These are phyloP conservation scores for Leptomonas seymouri DNA, from an alignment of 208 protist species.

Conservation along the genomic window DNA sequence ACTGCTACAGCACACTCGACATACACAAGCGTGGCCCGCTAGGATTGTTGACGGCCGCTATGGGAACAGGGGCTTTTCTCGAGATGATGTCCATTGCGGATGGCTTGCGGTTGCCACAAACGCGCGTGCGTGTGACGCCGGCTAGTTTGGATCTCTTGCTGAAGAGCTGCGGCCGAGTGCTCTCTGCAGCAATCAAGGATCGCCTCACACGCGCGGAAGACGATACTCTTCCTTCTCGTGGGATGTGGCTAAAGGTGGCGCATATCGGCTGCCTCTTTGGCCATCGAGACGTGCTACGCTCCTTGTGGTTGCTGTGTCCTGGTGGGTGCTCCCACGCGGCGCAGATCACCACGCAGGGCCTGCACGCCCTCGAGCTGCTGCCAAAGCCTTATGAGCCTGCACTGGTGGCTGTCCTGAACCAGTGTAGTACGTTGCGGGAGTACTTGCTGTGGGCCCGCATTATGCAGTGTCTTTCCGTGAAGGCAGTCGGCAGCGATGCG, in stretches of 20 bases:
- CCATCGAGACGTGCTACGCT: slow-evolving; percentile 20
- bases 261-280: slow-evolving; percentile 26
- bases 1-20: slow-evolving; percentile 37
- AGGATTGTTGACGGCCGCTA: slow-evolving; percentile 41
- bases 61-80: slow-evolving; percentile 43
- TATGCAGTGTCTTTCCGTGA: slow-evolving; percentile 18
- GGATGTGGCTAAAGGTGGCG: slow-evolving; percentile 15
- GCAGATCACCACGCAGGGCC: slow-evolving; percentile 17
- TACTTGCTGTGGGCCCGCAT: slow-evolving; percentile 26
- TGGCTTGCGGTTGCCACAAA: slow-evolving; percentile 5
- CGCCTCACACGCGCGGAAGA: slow-evolving; percentile 4
- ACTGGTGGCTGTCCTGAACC: slow-evolving; percentile 26
- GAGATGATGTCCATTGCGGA: slow-evolving; percentile 44
- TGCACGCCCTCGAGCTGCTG: slow-evolving; percentile 31
- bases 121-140: slow-evolving; percentile 7
- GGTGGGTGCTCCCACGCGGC: slow-evolving; percentile 25
- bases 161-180: slow-evolving; percentile 2
- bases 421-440: slow-evolving; percentile 17
- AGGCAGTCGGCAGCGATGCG: not conserved
- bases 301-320: slow-evolving; percentile 15
- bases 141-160: slow-evolving; percentile 5
- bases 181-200: not conserved
- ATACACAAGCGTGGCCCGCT: slow-evolving; percentile 20
- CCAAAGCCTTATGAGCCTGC: slow-evolving; percentile 10
- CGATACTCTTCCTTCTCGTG: not conserved